A percentile compares a stretch with the other conserved stretches of the same genome.
Conservation (phyloP, 352 stramenopile species). For the Aphanomyces cochlioides region DNA sequence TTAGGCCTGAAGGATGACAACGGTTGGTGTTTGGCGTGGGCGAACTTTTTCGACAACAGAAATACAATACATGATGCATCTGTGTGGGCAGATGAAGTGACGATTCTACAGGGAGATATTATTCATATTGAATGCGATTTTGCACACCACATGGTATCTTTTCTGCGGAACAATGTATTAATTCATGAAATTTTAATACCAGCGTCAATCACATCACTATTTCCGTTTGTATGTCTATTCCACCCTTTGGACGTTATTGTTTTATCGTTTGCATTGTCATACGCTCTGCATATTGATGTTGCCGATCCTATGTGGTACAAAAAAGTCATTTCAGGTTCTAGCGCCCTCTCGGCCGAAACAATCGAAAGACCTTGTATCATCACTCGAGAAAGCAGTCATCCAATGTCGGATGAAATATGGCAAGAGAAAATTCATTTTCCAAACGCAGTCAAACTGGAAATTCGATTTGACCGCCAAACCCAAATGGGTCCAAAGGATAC, state of each 20-base stretch:
- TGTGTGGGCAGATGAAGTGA: not conserved
- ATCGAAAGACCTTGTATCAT: conserved; percentile 36
- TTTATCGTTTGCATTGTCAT: not conserved
- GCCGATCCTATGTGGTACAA: conserved; percentile 17
- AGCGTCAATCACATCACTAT: not conserved
- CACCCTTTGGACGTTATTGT: not conserved
- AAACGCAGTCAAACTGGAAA: conserved; percentile 59
- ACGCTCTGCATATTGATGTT: not conserved
- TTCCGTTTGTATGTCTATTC: not conserved
- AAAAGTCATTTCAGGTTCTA: conserved; percentile 54
- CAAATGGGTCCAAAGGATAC: conserved; percentile 35
- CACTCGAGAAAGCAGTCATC: conserved; percentile 54
- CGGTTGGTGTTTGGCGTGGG: too few relatives aligned
- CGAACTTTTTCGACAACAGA: too few relatives aligned
- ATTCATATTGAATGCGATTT: conserved; percentile 30
- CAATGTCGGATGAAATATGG: conserved; percentile 29
- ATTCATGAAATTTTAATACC: not conserved
- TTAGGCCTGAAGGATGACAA: conserved; percentile 8
- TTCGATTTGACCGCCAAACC: conserved; percentile 61
- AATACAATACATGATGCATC: too few relatives aligned
- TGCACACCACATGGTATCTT: conserved; percentile 32
- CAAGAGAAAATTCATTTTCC: conserved; percentile 39
- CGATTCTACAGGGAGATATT: not conserved
- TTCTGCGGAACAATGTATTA: not conserved
- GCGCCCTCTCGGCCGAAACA: conserved; percentile 46